phyloP scores from a whole-genome alignment of 139 green algal species.

The Chlamydomonas applanata region DNA sequence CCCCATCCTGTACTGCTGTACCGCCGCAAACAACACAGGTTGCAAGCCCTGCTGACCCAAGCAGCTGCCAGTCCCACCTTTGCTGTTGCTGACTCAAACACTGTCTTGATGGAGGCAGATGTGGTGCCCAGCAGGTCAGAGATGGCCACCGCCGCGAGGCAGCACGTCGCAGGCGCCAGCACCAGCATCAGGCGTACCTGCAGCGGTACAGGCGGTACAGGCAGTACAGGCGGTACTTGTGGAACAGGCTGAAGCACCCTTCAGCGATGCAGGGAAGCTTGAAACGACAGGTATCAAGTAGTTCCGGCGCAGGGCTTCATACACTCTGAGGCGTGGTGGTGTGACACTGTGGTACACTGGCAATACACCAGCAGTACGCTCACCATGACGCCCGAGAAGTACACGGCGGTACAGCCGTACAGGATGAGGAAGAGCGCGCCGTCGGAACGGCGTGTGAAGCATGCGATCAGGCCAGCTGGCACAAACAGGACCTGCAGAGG shows the following conservation, averaged over 20 bases:
- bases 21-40: conserved; percentile 91
- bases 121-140: conserved; percentile 58
- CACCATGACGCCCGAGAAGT: conserved; percentile 94
- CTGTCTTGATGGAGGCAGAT: conserved; percentile 21
- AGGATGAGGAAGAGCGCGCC: conserved; percentile 89
- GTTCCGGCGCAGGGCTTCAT: too few species aligned
- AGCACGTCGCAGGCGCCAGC: conserved; percentile 91
- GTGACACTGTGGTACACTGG: not conserved
- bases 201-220: not conserved
- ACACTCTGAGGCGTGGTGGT: not conserved
- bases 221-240: too few species aligned
- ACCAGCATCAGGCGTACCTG: conserved; percentile 96
- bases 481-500: conserved; percentile 38
- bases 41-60: too few species aligned
- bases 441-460: conserved; percentile 67
- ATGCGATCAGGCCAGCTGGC: conserved; percentile 69
- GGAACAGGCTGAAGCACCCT: too few species aligned
- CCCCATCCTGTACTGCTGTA: conserved; percentile 90
- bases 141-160: conserved; percentile 82
- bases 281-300: too few species aligned
- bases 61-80: not conserved
- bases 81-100: not conserved
- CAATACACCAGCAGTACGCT: not conserved
- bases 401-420: conserved; percentile 90
- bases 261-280: too few species aligned